Percentiles rank a stretch among this genome's conserved stretches.
Conservation (phyloP, 2,329 filamentous ascomycete genomes). For the Lachnellula willkommii region DNA sequence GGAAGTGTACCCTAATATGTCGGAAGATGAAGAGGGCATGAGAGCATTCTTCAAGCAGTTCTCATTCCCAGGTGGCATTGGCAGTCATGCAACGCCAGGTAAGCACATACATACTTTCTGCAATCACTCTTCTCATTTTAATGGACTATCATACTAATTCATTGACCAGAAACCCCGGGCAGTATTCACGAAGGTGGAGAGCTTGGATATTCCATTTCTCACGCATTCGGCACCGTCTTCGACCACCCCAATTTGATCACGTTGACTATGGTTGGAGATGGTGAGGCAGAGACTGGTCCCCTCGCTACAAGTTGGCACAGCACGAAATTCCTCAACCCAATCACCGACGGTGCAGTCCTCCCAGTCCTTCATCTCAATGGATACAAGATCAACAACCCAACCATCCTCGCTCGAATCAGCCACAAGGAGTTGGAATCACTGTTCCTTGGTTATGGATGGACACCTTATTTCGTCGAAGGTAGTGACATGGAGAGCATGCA, state of each 20-base stretch:
- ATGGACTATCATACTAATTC: no score
- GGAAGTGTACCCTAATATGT: conserved; percentile 71
- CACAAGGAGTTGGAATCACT: conserved; percentile 67
- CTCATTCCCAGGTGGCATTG: conserved; percentile 74
- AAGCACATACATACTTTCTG: no score
- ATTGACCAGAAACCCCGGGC: conserved; percentile 58
- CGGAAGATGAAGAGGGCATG: conserved; percentile 62
- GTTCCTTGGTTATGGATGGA: conserved; percentile 71
- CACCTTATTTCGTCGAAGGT: conserved; percentile 75
- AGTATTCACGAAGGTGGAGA: conserved; percentile 76
- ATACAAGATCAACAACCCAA: conserved; percentile 83
- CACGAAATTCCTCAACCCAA: conserved; percentile 76
- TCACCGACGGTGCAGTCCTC: conserved; percentile 70
- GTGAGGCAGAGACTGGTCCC: conserved; percentile 75
- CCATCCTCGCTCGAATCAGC: conserved; percentile 64
- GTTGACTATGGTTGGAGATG: conserved; percentile 73
- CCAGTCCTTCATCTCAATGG: conserved; percentile 75
- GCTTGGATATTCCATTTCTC: conserved; percentile 74
- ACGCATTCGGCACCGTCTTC: conserved; percentile 72
- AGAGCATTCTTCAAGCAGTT: conserved; percentile 77
- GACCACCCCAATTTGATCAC: conserved; percentile 71
- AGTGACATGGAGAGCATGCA: conserved; percentile 70
- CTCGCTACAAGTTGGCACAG: conserved; percentile 77
- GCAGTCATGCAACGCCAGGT: conserved; percentile 65
- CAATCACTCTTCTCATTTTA: no score